phyloP scores from a whole-genome alignment of 345 rosid species.

The Pseudoturritis turrita region DNA sequence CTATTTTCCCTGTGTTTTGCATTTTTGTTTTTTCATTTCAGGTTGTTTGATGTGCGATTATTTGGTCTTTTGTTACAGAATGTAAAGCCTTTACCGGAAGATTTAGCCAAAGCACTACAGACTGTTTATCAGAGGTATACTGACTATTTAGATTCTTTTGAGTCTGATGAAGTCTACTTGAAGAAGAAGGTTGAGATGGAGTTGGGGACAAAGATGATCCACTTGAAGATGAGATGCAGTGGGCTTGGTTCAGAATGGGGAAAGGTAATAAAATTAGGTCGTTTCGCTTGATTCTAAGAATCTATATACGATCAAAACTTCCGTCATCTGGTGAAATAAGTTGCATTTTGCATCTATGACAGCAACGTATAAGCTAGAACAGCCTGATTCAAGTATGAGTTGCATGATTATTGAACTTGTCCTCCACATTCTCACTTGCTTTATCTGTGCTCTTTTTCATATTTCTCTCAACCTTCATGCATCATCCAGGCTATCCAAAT shows the following conservation, averaged over 20 bases:
- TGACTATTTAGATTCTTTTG: slow-evolving; percentile 66
- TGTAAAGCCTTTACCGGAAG: slow-evolving; percentile 63
- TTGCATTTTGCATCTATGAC: background rate
- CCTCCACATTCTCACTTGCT: background rate
- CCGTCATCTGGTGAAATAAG: background rate
- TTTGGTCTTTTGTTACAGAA: slow-evolving; percentile 40
- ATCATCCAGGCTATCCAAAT: background rate
- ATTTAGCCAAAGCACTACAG: slow-evolving; percentile 46
- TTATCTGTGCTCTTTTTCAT: background rate
- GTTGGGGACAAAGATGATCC: slow-evolving; percentile 92
- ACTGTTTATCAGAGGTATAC: slow-evolving; percentile 57
- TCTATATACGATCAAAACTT: background rate
- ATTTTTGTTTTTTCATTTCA: background rate
- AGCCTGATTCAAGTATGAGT: background rate
- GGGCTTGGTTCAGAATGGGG: slow-evolving; percentile 92
- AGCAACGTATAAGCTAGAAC: background rate
- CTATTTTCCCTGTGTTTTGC: background rate
- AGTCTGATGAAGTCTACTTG: slow-evolving; percentile 66
- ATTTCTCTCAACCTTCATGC: background rate
- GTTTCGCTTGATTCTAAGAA: background rate
- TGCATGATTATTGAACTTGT: background rate
- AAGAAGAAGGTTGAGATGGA: slow-evolving; percentile 91
- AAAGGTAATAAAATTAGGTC: slow-evolving; percentile 48
- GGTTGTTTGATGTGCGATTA: background rate
- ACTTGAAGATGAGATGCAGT: slow-evolving; percentile 94